Evolutionary conservation across 352 stramenopile species (phyloP).

Genomic region (Pythium biforme): DNA sequence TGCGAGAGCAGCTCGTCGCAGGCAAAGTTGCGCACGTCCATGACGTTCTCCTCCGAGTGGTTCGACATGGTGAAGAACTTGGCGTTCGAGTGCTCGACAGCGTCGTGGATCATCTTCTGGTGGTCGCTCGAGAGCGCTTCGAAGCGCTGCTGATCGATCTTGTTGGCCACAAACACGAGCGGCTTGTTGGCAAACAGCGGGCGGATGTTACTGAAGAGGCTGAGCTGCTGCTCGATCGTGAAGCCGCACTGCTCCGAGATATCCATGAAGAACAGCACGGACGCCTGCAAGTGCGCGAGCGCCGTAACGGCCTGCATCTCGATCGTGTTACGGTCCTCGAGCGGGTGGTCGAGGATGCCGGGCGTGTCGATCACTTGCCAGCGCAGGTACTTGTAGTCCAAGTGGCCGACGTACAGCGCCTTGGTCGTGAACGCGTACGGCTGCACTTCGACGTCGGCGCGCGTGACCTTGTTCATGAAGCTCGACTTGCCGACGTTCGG

Average conservation of each 20-base stretch:
- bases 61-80: conserved; percentile 99
- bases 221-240: conserved; percentile 97
- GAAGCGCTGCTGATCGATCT: conserved; percentile 97
- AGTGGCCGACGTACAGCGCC: conserved; percentile 99
- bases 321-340: conserved; percentile 99
- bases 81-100: conserved; percentile 72
- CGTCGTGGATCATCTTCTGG: conserved; percentile 77
- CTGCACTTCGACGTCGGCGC: conserved; percentile 99
- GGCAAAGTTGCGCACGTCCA: conserved; percentile 92
- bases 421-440: conserved; percentile 99
- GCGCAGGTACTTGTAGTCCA: conserved; percentile 99
- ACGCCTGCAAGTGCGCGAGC: conserved; percentile 98
- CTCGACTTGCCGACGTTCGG: conserved; percentile 99
- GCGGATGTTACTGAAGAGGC: conserved; percentile 97
- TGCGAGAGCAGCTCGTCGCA: conserved; percentile 95
- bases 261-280: conserved; percentile 99
- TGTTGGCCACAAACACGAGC: conserved; percentile 98
- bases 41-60: conserved; percentile 96
- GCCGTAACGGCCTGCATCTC: conserved; percentile 99
- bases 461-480: conserved; percentile 99
- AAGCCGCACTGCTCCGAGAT: conserved; percentile 99
- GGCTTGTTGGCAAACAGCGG: conserved; percentile 99
- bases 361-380: conserved; percentile 99
- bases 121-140: conserved; percentile 84
- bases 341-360: conserved; percentile 98